Evolutionary conservation across 208 protist genomes (phyloP).

Genomic region (Angomonas ambiguus): DNA sequence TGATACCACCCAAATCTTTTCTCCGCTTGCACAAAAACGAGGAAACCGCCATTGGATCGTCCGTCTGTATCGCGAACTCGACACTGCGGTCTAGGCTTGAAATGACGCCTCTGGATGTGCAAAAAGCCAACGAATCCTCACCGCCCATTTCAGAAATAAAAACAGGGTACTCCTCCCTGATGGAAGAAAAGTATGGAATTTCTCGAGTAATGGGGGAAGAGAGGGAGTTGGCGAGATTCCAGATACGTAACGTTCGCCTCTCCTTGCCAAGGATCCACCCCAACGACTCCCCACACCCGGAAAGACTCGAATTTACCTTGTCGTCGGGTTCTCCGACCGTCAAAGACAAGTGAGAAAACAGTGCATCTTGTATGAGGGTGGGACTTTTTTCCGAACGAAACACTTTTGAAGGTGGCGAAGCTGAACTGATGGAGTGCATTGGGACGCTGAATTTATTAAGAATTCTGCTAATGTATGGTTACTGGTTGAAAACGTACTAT

Average conservation of each 20-base stretch:
- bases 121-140: constrained; percentile 71
- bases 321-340: background rate
- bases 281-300: constrained; percentile 55
- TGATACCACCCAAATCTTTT: constrained; percentile 22
- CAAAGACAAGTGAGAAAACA: constrained; percentile 1
- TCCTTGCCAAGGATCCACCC: constrained; percentile 80
- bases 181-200: constrained; percentile 60
- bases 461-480: too few species aligned
- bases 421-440: background rate
- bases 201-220: constrained; percentile 32
- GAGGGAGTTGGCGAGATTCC: constrained; percentile 31
- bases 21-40: constrained; percentile 59
- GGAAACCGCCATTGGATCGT: constrained; percentile 29
- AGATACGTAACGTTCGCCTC: constrained; percentile 55
- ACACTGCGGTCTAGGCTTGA: constrained; percentile 77
- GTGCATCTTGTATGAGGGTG: background rate
- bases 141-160: constrained; percentile 71
- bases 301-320: constrained; percentile 36
- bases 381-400: background rate
- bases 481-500: too few species aligned
- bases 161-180: constrained; percentile 48
- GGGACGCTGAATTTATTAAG: background rate
- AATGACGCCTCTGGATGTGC: constrained; percentile 65
- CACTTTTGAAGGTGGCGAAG: background rate
- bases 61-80: constrained; percentile 61